Base-by-base conservation (phyloP, 1,284 basidiomycete species). In the Tranzscheliella williamsii region DNA sequence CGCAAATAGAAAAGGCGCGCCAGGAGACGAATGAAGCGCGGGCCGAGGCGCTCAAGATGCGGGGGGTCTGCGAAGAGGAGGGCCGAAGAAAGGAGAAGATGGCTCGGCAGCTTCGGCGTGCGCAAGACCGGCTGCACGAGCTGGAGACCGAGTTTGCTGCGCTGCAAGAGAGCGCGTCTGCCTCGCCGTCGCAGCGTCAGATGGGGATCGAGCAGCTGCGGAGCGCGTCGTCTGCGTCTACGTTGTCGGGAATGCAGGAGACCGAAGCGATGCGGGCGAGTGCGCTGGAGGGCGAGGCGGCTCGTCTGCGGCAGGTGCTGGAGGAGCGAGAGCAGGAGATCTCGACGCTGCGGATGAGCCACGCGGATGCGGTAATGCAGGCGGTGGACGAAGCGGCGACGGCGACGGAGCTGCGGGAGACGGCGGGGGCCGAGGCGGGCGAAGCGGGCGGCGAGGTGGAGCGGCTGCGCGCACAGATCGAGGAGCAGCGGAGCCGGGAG, bases 401-500 rank as follows among this genome's bases (percentile, higher is more conserved):
- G 8, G 27, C 27, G 9, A 29, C 27, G 27, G 18, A 20, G 8
- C 8, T 33, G 32, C 32, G 9, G 9, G 29, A 15, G 20, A 37
- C 41, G 24, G 24, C 7, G 20, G 18, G 12, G 26, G 18, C 11
- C 12, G 5, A 9, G 17, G 17, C 22, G 15, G 27, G 17, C 12
- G 16, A 27, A 5, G 37, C 8, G 13, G 37, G 27, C 15, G 33
- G 31, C 4, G 55, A 70, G 33, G 4, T 70, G 20, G 24, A 32
- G 4, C 35, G 26, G 2, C 51, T 72, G 7, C 44, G 50, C 4
- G 30, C 37, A 5, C 52, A 67, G 30, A 39, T 72, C 17, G 4
- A 27, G 5, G 62, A 70, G 16, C 67, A 71, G 26, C 47, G 60
- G 18, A 24, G 53, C 3, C 32, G 70, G 6, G 70, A 73, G 32